These are phyloP conservation scores for Dioscorea dumetorum DNA, from an alignment of 106 monocot genomes.

Conservation along the genomic window DNA sequence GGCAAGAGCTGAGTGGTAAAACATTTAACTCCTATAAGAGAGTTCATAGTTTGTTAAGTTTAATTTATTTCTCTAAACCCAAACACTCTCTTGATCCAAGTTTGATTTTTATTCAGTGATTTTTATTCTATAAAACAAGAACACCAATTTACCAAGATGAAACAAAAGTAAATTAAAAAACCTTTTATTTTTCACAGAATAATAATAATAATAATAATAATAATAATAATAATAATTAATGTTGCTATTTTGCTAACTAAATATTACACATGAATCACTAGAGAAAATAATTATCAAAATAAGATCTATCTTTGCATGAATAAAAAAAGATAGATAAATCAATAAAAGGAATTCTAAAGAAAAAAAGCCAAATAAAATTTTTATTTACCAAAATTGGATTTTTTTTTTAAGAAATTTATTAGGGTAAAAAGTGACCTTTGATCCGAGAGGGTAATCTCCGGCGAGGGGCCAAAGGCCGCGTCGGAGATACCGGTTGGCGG, in stretches of 20 bases:
- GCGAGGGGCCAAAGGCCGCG: slow-evolving; percentile 9
- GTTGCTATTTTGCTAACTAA: not conserved
- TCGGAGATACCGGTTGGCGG: slow-evolving; percentile 17
- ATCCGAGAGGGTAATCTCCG: slow-evolving; percentile 13
- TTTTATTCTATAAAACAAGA: too few relatives aligned
- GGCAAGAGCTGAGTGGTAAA: too few relatives aligned
- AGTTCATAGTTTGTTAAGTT: too few relatives aligned
- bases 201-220: too few relatives aligned
- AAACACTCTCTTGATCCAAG: too few relatives aligned
- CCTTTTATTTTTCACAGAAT: too few relatives aligned
- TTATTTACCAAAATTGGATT: not conserved
- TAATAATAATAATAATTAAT: too few relatives aligned
- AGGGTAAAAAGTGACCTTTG: slow-evolving; percentile 13
- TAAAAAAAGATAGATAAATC: not conserved
- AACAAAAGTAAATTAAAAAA: too few relatives aligned
- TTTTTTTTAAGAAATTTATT: not conserved
- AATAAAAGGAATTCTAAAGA: not conserved
- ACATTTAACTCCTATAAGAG: too few relatives aligned
- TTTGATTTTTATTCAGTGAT: too few relatives aligned
- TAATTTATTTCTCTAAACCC: too few relatives aligned
- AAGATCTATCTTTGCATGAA: not conserved
- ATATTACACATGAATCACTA: not conserved
- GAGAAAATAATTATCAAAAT: not conserved
- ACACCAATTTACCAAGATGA: too few relatives aligned
- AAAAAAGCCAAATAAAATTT: not conserved